Conservation (phyloP, 2,329 filamentous ascomycete genomes). For the Chaetomiaceae sp. region DNA sequence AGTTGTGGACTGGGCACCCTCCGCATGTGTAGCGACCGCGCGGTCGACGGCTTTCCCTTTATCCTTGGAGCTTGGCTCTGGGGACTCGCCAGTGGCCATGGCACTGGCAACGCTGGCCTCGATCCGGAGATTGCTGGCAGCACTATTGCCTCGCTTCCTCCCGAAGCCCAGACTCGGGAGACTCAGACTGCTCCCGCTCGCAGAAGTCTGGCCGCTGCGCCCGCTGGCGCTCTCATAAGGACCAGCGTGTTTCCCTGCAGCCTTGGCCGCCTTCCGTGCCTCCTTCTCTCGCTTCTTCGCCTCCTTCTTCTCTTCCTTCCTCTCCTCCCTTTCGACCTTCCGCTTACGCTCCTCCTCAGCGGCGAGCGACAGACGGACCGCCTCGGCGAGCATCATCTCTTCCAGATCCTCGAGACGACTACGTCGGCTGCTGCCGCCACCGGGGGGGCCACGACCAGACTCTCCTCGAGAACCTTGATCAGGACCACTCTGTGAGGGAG, state of each 20-base stretch:
- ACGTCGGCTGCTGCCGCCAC: constrained; percentile 29
- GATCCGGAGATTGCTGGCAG: constrained; percentile 53
- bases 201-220: constrained; percentile 41
- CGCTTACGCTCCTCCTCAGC: constrained; percentile 89
- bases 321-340: constrained; percentile 74
- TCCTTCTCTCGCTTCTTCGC: constrained; percentile 81
- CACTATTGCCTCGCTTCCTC: constrained; percentile 55
- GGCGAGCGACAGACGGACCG: constrained; percentile 83
- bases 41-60: constrained; percentile 72
- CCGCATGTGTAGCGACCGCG: constrained; percentile 26
- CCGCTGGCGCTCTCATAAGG: constrained; percentile 38
- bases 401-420: constrained; percentile 79
- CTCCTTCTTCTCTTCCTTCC: constrained; percentile 81
- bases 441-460: constrained; percentile 27
- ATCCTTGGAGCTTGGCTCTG: constrained; percentile 35
- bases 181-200: constrained; percentile 61
- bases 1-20: constrained; percentile 20
- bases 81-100: constrained; percentile 31
- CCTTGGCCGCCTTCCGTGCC: constrained; percentile 75
- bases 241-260: constrained; percentile 41
- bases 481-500: constrained; percentile 26
- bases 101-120: constrained; percentile 49
- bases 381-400: constrained; percentile 98
- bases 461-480: constrained; percentile 33
- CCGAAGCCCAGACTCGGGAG: constrained; percentile 56